A percentile compares a stretch with the other conserved stretches of the same genome.
Conservation (phyloP, 148 eudicot species). For the Spergularia marina region DNA sequence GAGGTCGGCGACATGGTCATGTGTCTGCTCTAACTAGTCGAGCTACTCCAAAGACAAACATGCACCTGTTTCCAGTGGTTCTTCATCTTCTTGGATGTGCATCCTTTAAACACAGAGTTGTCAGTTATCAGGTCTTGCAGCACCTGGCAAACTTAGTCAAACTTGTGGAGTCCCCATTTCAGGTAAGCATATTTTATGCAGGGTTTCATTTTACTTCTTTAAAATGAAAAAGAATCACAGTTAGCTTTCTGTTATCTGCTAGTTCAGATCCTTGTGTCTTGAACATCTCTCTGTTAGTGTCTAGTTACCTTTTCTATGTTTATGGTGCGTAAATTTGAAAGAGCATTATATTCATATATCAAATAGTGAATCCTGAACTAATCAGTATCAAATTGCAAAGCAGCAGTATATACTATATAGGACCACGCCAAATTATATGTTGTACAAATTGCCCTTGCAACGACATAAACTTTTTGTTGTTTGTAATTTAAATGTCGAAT, state of each 20-base stretch:
- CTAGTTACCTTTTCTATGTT: neutral
- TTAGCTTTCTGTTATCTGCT: conserved; percentile 1
- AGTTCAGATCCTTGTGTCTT: neutral
- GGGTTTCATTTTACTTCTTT: neutral
- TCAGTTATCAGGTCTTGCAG: conserved; percentile 65
- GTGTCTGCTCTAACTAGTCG: conserved; percentile 51
- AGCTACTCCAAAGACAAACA: conserved; percentile 61
- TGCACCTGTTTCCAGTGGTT: conserved; percentile 85
- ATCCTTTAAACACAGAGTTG: conserved; percentile 67
- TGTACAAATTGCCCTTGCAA: neutral
- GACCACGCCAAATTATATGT: too few relatives aligned
- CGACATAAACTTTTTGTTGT: neutral
- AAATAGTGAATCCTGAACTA: neutral
- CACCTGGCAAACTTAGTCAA: conserved; percentile 77
- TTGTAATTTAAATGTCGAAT: neutral
- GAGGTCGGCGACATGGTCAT: conserved; percentile 72
- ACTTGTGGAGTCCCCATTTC: conserved; percentile 73
- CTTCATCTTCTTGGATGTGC: conserved; percentile 83
- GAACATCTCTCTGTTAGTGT: neutral
- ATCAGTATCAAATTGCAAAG: too few relatives aligned
- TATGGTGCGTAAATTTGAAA: neutral
- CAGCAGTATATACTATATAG: too few relatives aligned
- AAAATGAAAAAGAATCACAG: neutral
- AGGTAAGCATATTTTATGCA: conserved; percentile 42
- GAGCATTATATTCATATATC: neutral